Evolutionary conservation across 129 eudicot species (phyloP), one percentile per base, ranked within the genome.

Genomic region (Mikania micrantha): DNA sequence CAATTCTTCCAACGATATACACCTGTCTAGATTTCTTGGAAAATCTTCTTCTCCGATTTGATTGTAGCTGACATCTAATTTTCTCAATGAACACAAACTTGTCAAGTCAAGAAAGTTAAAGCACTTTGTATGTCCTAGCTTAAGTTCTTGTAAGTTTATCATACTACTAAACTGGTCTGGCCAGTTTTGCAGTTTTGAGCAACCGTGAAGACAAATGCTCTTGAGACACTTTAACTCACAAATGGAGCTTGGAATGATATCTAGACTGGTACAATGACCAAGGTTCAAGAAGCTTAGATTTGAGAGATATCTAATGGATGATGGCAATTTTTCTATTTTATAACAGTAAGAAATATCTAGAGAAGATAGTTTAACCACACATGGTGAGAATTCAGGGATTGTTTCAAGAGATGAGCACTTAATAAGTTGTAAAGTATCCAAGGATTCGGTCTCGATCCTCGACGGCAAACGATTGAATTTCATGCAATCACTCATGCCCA

Each of bases 401-500:
- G 10, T 17, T 47, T 47, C 53, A 47, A 47, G 53, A 17, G 22
- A n/a, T 1, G 5, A 7, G 24, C 53, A 16, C 9, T 47, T n/a
- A 19, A 16, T 17, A 17, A 69, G 74, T 17, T 50, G 5, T 35
- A 69, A 53, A 13, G 64, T 54, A 63, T 69, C 74, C 22, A 69
- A 56, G n/a, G 74, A 69, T 54, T 35, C 38, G 65, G 54, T 53
- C 38, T 69, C 36, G 4, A 69, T 10, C 21, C 2, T 22, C 32
- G 39, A 69, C 54, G 74, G 74, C 8, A 69, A 27, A 35, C 36
- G 3, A 10, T 8, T 54, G n/a, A 69, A 53, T 2, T 54, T 12
- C 25, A 2, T 2, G 66, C 78, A 74, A 28, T 10, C 16, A 50
- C 28, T 25, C 58, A 74, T 48, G 40, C 65, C 50, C 61, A 74